Evolutionary conservation across 371 early-diverging fungal genomes (phyloP), one percentile per base, ranked within the genome.

Genomic region (Mucor racemosus): DNA sequence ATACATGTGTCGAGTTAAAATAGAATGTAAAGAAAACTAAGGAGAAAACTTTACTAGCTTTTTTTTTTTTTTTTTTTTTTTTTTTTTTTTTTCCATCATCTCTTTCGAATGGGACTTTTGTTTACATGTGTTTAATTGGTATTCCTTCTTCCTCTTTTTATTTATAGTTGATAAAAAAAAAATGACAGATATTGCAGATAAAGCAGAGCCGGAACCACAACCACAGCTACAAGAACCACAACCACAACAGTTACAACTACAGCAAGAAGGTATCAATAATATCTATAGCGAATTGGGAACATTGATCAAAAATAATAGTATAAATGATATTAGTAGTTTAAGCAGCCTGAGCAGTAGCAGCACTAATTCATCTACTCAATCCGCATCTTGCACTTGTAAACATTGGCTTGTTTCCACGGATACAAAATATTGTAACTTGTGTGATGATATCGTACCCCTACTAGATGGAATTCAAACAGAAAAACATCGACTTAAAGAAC

Each of bases 361-460:
- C 60, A 60, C 33, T 35, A 60, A 33, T 17, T 46, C 21, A 3
- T 46, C 26, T 44, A 60, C n/a, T 17, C 31, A 17, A 15, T 13
- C 17, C 31, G 9, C 15, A 19, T 6, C 38, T 14, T 70, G 70
- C n/a, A 35, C 48, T 21, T 66, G 66, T 17, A 59, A 40, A 6
- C 61, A 60, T 13, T 61, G 60, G 14, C 38, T 70, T 10, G 41
- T 57, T 5, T 70, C 70, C 4, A 6, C 5, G 31, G 66, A 65
- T 9, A 66, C 70, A 13, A 38, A 56, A 15, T 55, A 70, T 26
- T 70, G 70, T 21, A 42, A 41, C 8, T 36, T 61, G 40, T 70
- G 70, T 41, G 66, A 70, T 40, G 35, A 61, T 19, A 38, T 58
- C 17, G 33, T 65, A 15, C 62, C 50, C 9, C 26, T 40, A 10